Evolutionary conservation across 306 rosid genomes (phyloP).

Genomic region (Datisca glomerata): DNA sequence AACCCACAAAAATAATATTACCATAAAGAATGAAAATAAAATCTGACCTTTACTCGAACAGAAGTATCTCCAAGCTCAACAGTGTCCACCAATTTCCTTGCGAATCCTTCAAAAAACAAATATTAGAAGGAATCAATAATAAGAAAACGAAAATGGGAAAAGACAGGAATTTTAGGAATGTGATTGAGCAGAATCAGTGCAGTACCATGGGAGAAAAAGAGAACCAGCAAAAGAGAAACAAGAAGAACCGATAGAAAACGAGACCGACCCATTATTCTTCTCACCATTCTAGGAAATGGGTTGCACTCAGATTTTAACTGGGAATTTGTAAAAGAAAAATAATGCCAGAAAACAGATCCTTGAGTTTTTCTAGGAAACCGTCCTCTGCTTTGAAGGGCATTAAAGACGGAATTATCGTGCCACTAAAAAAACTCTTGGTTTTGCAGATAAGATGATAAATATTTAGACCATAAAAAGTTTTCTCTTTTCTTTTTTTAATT

Average conservation of each 20-base stretch:
- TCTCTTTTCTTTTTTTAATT: too few species aligned
- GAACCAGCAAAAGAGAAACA: conserved; percentile 32
- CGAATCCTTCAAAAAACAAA: conserved; percentile 31
- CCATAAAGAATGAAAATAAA: neutral
- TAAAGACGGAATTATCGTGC: neutral
- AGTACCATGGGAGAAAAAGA: conserved; percentile 39
- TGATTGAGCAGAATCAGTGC: neutral
- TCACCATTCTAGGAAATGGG: conserved; percentile 17
- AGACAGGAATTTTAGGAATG: neutral
- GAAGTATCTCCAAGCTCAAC: conserved; percentile 10
- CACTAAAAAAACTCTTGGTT: too few species aligned
- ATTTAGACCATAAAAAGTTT: too few species aligned
- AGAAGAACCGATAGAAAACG: conserved; percentile 33
- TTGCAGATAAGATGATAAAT: too few species aligned
- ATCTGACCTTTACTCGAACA: neutral
- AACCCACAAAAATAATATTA: neutral
- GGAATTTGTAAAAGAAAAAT: neutral
- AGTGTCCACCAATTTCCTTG: conserved; percentile 25
- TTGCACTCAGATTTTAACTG: conserved; percentile 8
- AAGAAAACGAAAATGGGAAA: neutral
- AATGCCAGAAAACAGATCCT: conserved; percentile 4
- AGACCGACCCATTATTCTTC: conserved; percentile 33
- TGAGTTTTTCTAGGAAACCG: neutral
- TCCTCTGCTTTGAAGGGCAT: neutral
- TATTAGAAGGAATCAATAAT: neutral